Conservation (phyloP, 2,329 filamentous ascomycete genomes). For the Pseudogymnoascus verrucosus region DNA sequence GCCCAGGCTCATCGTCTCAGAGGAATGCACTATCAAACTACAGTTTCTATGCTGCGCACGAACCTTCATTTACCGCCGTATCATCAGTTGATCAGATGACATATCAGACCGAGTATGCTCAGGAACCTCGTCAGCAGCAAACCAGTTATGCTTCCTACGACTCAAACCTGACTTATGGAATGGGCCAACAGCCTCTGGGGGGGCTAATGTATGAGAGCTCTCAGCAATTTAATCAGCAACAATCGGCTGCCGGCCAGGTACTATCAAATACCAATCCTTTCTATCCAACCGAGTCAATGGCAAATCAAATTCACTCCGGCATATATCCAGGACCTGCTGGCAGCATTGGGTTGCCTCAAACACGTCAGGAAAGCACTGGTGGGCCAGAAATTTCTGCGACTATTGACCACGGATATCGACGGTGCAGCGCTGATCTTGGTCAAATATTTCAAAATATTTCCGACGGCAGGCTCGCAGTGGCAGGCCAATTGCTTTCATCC, state of each 20-base stretch:
- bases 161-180: neutral
- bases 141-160: neutral
- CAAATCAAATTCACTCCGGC: neutral
- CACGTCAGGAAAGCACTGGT: neutral
- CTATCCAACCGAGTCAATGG: neutral
- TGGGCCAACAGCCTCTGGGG: neutral
- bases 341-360: neutral
- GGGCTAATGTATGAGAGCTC: slow-evolving; percentile 1
- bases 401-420: neutral
- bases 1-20: neutral
- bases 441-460: slow-evolving; percentile 55
- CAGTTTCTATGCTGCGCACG: neutral
- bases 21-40: neutral
- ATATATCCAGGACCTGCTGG: neutral
- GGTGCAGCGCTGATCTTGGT: neutral
- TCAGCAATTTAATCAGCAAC: neutral
- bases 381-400: neutral
- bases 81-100: slow-evolving; percentile 2
- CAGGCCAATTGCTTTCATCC: slow-evolving; percentile 48
- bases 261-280: neutral
- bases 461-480: slow-evolving; percentile 51
- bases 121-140: neutral
- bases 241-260: neutral
- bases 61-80: neutral
- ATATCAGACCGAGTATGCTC: neutral